Conservation (phyloP, 257 asterid genomes). For the Misopates orontium region DNA sequence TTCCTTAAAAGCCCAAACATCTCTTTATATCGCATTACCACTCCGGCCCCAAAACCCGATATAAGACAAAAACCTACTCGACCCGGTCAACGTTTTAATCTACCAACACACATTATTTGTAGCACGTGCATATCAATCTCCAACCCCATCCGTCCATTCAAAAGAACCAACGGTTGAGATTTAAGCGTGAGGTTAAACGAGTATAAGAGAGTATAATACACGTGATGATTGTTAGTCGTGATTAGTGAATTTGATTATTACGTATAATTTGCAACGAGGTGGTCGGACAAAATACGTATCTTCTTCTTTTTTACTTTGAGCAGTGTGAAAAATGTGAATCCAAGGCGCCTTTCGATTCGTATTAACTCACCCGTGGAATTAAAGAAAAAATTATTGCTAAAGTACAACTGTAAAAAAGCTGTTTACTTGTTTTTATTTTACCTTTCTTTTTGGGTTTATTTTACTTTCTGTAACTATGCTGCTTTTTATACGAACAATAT, state of each 20-base stretch:
- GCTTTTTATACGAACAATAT: not conserved
- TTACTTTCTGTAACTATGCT: no score
- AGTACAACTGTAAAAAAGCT: no score
- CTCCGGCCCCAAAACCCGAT: slow-evolving; percentile 12
- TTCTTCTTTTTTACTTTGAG: slow-evolving; percentile 7
- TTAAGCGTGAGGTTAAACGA: not conserved
- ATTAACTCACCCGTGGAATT: not conserved
- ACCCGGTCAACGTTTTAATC: slow-evolving; percentile 28
- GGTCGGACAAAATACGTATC: slow-evolving; percentile 9
- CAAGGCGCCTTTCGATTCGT: not conserved
- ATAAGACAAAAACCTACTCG: slow-evolving; percentile 19
- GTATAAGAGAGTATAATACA: no score
- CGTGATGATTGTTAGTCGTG: not conserved
- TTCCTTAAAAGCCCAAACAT: slow-evolving; percentile 23
- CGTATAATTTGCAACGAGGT: slow-evolving; percentile 10
- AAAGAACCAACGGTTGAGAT: not conserved
- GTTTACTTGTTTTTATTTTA: no score
- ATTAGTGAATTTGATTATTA: not conserved
- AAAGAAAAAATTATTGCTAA: not conserved
- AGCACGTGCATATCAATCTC: slow-evolving; percentile 2
- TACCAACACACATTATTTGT: no score
- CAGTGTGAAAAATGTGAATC: slow-evolving; percentile 3
- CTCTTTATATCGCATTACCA: not conserved
- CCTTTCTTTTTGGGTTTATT: no score
- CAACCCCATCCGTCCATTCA: not conserved